Conservation (phyloP, 1,139 yeast species). For the Blastobotrys illinoisensis region DNA sequence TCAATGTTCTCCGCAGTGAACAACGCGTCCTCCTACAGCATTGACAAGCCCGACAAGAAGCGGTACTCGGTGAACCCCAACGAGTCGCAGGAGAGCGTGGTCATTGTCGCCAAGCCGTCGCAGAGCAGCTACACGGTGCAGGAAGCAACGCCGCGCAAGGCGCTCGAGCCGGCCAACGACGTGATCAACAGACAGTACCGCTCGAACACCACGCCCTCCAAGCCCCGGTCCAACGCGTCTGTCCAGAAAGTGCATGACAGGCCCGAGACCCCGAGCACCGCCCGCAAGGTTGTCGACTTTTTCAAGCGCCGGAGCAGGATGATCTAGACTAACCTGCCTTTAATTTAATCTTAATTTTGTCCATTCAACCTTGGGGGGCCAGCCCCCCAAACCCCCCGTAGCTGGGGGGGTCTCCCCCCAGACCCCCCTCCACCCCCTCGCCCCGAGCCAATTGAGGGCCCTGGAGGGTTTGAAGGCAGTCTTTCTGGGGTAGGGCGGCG, state of each 20-base stretch:
- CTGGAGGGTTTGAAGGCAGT: too few species aligned
- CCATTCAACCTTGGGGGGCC: too few species aligned
- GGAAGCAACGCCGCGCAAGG: constrained; percentile 16
- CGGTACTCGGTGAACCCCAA: not conserved
- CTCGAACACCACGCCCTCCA: constrained; percentile 4
- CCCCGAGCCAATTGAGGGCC: too few species aligned
- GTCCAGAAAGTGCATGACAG: constrained; percentile 2
- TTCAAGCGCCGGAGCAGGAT: constrained; percentile 38
- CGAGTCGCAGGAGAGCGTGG: constrained; percentile 1
- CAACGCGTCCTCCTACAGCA: not conserved
- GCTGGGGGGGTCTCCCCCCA: too few species aligned
- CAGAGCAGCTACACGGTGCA: not conserved
- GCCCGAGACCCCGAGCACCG: constrained; percentile 23
- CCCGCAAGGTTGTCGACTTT: constrained; percentile 33
- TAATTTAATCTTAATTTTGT: constrained; percentile 6
- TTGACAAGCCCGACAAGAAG: not conserved
- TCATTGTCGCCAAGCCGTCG: constrained; percentile 5
- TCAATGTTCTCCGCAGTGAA: not conserved
- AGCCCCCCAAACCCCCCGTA: too few species aligned
- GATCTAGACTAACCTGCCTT: constrained; percentile 34
- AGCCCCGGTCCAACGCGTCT: not conserved
- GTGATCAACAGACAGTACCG: constrained; percentile 22
- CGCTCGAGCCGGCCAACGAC: constrained; percentile 23
- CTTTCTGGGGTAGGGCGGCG: not conserved
- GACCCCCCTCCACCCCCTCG: too few species aligned